These are phyloP conservation scores for Echeveria elegans DNA, from an alignment of 164 flowering plant species.

Conservation along the genomic window DNA sequence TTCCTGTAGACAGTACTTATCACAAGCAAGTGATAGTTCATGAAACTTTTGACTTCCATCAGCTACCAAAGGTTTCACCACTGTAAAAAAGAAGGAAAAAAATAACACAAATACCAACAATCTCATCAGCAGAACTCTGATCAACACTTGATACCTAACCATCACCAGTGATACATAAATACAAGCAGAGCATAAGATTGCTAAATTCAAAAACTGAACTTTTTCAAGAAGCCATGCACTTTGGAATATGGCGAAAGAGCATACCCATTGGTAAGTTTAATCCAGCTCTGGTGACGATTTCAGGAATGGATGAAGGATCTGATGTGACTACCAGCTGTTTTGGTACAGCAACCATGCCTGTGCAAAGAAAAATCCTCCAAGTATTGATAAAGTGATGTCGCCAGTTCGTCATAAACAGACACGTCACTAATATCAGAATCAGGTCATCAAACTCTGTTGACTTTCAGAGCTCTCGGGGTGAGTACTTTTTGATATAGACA, in stretches of 20 bases:
- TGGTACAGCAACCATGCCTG: conserved; percentile 6
- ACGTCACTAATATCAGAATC: background rate
- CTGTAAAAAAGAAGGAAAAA: conserved; percentile 1
- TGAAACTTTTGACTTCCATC: conserved; percentile 57
- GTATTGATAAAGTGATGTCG: background rate
- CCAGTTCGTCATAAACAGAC: background rate
- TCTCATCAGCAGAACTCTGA: background rate
- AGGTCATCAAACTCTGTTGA: background rate
- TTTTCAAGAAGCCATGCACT: background rate
- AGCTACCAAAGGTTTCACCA: conserved; percentile 14
- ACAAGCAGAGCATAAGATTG: background rate
- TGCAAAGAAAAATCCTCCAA: background rate
- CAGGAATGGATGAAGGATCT: background rate
- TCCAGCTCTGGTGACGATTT: background rate
- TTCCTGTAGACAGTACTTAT: conserved; percentile 33
- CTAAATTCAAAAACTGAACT: background rate
- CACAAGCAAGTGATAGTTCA: conserved; percentile 51
- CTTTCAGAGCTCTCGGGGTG: background rate
- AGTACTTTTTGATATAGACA: background rate
- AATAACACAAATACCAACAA: background rate
- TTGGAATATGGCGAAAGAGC: background rate
- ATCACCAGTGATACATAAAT: background rate
- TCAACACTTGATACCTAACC: background rate
- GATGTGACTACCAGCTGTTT: background rate
- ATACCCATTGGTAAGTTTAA: conserved; percentile 2